A percentile compares a stretch with the other conserved stretches of the same genome.
These are phyloP conservation scores for Gentiana macrophylla DNA, from an alignment of 257 asterid genomes.

Conservation along the genomic window DNA sequence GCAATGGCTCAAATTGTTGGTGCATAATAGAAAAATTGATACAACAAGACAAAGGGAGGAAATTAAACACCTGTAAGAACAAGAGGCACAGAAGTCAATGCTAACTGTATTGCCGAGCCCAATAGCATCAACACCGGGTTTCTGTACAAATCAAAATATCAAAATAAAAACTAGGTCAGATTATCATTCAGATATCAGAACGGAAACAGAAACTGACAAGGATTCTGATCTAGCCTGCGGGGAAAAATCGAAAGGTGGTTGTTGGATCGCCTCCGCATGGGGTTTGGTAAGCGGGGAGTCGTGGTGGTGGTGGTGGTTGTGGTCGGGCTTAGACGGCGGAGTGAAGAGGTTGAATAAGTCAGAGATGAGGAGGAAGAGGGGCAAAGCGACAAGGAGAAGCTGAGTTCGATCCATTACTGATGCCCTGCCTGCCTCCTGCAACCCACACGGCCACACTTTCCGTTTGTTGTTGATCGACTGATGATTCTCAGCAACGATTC, in stretches of 20 bases:
- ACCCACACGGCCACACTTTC: too few relatives aligned
- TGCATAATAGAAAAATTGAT: too few relatives aligned
- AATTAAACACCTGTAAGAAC: conserved; percentile 63
- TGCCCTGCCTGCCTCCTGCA: too few relatives aligned
- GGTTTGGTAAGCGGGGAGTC: conserved; percentile 12
- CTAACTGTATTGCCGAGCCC: conserved; percentile 76
- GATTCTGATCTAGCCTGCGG: conserved; percentile 38
- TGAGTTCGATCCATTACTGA: conserved; percentile 72
- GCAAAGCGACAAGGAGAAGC: conserved; percentile 62
- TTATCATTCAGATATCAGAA: too few relatives aligned
- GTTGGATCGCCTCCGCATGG: conserved; percentile 19
- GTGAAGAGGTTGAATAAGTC: conserved; percentile 67
- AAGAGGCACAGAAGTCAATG: conserved; percentile 85
- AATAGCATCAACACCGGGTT: conserved; percentile 36
- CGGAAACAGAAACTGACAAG: too few relatives aligned
- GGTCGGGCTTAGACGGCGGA: conserved; percentile 63
- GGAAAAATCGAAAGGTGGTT: conserved; percentile 50
- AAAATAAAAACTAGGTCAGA: neutral
- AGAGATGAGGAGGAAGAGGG: conserved; percentile 76
- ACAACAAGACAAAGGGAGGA: neutral
- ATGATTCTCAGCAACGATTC: too few relatives aligned
- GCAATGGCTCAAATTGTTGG: too few relatives aligned
- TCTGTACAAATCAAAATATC: conserved; percentile 28
- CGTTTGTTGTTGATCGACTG: too few relatives aligned
- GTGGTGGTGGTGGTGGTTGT: conserved; percentile 35